Evolutionary conservation across 257 asterid species (phyloP).

Genomic region (Orobanche coerulescens): DNA sequence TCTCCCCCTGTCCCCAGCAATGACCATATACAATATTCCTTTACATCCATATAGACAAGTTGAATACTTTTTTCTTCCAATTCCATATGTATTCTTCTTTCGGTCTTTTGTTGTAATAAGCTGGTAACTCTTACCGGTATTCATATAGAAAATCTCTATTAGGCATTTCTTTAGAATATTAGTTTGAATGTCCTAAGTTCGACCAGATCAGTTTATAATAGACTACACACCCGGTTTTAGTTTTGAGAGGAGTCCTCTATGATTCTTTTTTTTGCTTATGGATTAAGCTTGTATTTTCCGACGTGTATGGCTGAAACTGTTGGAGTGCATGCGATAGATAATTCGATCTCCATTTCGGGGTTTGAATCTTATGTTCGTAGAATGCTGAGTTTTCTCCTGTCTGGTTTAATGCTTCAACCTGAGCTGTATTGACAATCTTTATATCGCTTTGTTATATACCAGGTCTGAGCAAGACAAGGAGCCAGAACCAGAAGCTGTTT

Average conservation of each 20-base stretch:
- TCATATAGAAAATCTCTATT: neutral
- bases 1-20: neutral
- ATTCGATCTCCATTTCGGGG: neutral
- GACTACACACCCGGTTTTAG: neutral
- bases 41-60: neutral
- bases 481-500: slow-evolving; percentile 70
- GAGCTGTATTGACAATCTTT: slow-evolving; percentile 3
- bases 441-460: slow-evolving; percentile 16
- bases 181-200: neutral
- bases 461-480: slow-evolving; percentile 99
- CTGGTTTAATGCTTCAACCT: neutral
- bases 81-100: neutral
- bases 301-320: neutral
- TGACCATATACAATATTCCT: neutral
- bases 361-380: neutral
- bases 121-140: neutral
- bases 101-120: neutral
- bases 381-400: neutral
- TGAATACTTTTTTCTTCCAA: neutral
- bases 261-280: neutral
- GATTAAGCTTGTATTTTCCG: neutral
- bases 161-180: neutral
- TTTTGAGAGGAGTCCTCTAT: neutral
- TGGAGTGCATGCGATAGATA: neutral
- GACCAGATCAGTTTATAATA: neutral